These are phyloP conservation scores for Ustilago bromivora DNA, from an alignment of 1,284 basidiomycete species.

Conservation along the genomic window DNA sequence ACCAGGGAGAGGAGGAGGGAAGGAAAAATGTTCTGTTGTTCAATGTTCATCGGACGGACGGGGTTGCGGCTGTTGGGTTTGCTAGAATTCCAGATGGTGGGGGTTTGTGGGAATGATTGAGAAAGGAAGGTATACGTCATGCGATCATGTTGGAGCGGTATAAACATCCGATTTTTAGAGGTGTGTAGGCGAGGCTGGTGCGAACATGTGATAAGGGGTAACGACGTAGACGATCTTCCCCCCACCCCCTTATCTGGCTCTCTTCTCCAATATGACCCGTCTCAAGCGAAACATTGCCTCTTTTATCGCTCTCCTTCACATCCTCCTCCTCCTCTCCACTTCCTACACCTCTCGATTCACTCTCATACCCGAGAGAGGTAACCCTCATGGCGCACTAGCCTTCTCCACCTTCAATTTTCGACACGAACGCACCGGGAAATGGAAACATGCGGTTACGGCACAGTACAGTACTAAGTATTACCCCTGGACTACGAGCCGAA, in stretches of 20 bases:
- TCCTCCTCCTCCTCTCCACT: neutral
- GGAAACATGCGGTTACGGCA: conserved; percentile 3
- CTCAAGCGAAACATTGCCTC: neutral
- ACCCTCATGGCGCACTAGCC: neutral
- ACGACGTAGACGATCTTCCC: too few species aligned
- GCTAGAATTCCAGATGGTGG: neutral
- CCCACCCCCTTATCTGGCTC: too few species aligned
- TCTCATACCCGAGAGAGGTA: neutral
- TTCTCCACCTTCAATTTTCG: conserved; percentile 5
- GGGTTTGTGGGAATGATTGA: neutral
- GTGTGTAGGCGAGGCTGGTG: neutral
- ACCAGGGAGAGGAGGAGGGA: too few species aligned
- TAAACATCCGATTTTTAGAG: neutral
- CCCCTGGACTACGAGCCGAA: neutral
- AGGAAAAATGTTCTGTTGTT: neutral
- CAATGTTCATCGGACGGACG: neutral
- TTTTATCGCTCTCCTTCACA: neutral
- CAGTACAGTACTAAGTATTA: conserved; percentile 9
- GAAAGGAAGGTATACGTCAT: neutral
- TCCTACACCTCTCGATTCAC: neutral
- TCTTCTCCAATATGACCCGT: too few species aligned
- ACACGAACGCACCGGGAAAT: neutral
- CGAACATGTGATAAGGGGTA: too few species aligned
- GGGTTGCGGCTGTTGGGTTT: neutral
- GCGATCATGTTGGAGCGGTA: neutral